Base-by-base conservation (phyloP, 73 alveolate genomes). In the Halteria grandinella region DNA sequence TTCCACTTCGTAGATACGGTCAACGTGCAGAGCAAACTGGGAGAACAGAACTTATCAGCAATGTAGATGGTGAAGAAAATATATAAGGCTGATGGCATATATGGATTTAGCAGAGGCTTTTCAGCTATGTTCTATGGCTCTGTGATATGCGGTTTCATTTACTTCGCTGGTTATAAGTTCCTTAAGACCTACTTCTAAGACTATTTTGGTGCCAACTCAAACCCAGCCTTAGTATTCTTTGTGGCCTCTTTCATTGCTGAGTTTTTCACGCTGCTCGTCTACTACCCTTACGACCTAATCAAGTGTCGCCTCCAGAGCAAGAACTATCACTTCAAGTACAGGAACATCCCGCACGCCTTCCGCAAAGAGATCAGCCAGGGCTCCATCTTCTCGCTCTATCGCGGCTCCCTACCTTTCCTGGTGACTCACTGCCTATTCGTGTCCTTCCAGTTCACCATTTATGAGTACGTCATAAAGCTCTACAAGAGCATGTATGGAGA, bases 121-220 rank as follows among this genome's bases (percentile, higher is more conserved):
- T 82, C 91, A 44, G 91, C 91, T 0, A 45, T 82, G 50, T 82
- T 24, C 49, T 82, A 82, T 48, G 91, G 91, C 6, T 54, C 87
- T 8, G 50, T 82, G 12, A 76, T 55, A 62, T 70, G 86, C 29
- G 91, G 91, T 14, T 82, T 82, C 57, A 82, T 82, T 28, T 82
- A 82, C 51, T 82, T 82, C 39, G 54, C 81, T 1, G 69, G 70
- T 10, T 82, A 82, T 49, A 71, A 69, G 73, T 50, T 58, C 37
- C 39, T 82, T 36, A 82, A 82, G 60, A 1, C 15, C 1, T 25
- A n/a, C 8, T 21, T 72, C 50, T 25, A 28, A 25, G 76, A 82
- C 20, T 14, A 36, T 7, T 50, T 50, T 18, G 91, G 73, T 6
- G 63, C 47, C 14, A 10, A 33, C 15, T 24, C n/a, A 14, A 66